A percentile compares a stretch with the other conserved stretches of the same genome.
These are phyloP conservation scores for Candida pseudofarinosa DNA, from an alignment of 805 yeast species.

Conservation along the genomic window DNA sequence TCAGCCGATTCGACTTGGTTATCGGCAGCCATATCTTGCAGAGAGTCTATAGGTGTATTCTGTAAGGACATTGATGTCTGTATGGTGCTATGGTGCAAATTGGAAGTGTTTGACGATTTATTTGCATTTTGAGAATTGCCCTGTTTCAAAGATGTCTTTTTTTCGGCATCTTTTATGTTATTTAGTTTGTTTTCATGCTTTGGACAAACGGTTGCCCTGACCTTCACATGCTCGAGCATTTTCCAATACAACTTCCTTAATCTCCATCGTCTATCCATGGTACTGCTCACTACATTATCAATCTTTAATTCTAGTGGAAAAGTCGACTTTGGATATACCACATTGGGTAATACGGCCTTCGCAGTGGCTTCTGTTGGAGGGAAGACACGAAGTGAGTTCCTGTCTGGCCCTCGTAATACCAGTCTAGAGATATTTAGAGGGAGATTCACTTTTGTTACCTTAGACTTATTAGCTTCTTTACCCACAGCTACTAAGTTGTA, in stretches of 20 bases:
- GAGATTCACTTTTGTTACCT: slow-evolving; percentile 37
- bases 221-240: slow-evolving; percentile 75
- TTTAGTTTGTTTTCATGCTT: slow-evolving; percentile 51
- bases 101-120: slow-evolving; percentile 9
- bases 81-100: slow-evolving; percentile 19
- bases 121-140: slow-evolving; percentile 1
- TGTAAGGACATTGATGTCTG: slow-evolving; percentile 18
- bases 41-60: slow-evolving; percentile 3
- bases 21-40: background rate
- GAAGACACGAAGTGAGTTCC: slow-evolving; percentile 83
- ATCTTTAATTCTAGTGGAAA: slow-evolving; percentile 80
- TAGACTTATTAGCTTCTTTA: slow-evolving; percentile 19
- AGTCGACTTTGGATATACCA: slow-evolving; percentile 79
- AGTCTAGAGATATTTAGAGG: slow-evolving; percentile 77
- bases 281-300: slow-evolving; percentile 58
- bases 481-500: slow-evolving; percentile 74
- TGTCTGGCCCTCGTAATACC: slow-evolving; percentile 74
- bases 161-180: slow-evolving; percentile 36
- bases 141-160: slow-evolving; percentile 5
- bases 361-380: slow-evolving; percentile 95
- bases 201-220: slow-evolving; percentile 55
- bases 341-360: slow-evolving; percentile 82
- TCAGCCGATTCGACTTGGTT: background rate
- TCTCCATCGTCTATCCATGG: slow-evolving; percentile 74
- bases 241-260: slow-evolving; percentile 88